Evolutionary conservation across 1,284 basidiomycete species (phyloP).

Genomic region (Apiotrichum veenhuisii): DNA sequence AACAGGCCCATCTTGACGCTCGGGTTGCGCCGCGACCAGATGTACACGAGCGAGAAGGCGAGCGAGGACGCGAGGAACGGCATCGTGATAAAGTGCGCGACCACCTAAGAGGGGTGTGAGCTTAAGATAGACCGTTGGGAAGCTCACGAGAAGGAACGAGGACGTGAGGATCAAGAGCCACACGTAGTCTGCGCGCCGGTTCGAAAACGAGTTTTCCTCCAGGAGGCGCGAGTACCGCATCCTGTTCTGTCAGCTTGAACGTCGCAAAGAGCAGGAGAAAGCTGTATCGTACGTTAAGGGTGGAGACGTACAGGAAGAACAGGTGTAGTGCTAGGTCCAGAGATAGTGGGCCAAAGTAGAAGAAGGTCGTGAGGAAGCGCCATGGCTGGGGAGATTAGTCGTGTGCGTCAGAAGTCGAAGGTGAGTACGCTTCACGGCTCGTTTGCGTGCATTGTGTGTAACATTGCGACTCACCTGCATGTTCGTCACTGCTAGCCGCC

Average conservation of each 20-base stretch:
- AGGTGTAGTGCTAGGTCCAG: conserved; percentile 96
- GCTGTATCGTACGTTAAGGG: not conserved
- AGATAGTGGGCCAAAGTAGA: conserved; percentile 90
- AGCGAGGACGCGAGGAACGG: conserved; percentile 64
- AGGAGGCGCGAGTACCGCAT: conserved; percentile 95
- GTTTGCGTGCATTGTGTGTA: no score
- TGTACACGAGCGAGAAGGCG: conserved; percentile 90
- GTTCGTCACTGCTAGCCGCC: conserved; percentile 73
- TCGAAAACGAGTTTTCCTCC: conserved; percentile 91
- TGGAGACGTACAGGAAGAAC: conserved; percentile 82
- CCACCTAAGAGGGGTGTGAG: conserved; percentile 56
- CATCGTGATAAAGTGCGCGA: conserved; percentile 81
- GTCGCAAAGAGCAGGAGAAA: no score
- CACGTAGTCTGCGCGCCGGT: conserved; percentile 85
- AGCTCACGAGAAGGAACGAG: conserved; percentile 71
- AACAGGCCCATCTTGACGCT: conserved; percentile 92
- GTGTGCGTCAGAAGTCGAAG: not conserved
- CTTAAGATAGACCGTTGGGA: not conserved
- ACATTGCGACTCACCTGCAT: conserved; percentile 61
- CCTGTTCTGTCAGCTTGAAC: conserved; percentile 53
- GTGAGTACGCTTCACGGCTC: no score
- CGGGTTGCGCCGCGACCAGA: conserved; percentile 93
- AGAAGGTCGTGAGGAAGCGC: conserved; percentile 85
- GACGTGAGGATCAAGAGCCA: conserved; percentile 82
- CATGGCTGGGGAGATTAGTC: conserved; percentile 60